Evolutionary conservation across 257 asterid genomes (phyloP).

Genomic region (Ilex asprella): DNA sequence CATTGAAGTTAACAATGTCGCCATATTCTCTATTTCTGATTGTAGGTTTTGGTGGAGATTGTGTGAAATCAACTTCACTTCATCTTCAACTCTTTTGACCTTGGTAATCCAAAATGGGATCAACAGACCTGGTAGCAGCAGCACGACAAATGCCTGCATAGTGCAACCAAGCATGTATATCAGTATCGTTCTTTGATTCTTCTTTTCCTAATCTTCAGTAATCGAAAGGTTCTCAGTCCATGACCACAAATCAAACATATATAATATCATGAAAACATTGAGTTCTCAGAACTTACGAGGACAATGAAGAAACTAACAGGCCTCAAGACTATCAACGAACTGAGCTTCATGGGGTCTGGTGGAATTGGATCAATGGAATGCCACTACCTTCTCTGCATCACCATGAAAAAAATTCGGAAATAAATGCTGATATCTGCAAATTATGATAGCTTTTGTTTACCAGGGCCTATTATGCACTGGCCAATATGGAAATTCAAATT

Average conservation of each 20-base stretch:
- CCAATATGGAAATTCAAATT: no score
- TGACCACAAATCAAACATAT: no score
- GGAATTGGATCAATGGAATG: not conserved
- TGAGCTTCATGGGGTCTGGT: slow-evolving; percentile 18
- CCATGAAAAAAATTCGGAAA: no score
- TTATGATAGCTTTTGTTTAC: no score
- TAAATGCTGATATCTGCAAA: no score
- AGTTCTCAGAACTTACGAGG: slow-evolving; percentile 23
- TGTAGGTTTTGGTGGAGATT: slow-evolving; percentile 16
- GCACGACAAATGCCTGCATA: slow-evolving; percentile 34
- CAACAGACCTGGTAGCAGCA: slow-evolving; percentile 32
- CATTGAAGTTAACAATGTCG: slow-evolving; percentile 20
- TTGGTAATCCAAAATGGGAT: slow-evolving; percentile 38
- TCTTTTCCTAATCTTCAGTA: no score
- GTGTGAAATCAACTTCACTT: slow-evolving; percentile 17
- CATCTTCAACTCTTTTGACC: slow-evolving; percentile 24
- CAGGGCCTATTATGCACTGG: no score
- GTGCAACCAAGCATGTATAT: no score
- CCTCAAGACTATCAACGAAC: slow-evolving; percentile 29
- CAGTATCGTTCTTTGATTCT: no score
- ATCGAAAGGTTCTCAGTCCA: no score
- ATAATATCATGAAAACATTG: no score
- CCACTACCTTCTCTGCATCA: no score
- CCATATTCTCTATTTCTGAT: slow-evolving; percentile 16
- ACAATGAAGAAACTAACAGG: slow-evolving; percentile 30